Evolutionary conservation across 2,329 filamentous ascomycete species (phyloP).

Genomic region (Phaeoacremonium minimum): DNA sequence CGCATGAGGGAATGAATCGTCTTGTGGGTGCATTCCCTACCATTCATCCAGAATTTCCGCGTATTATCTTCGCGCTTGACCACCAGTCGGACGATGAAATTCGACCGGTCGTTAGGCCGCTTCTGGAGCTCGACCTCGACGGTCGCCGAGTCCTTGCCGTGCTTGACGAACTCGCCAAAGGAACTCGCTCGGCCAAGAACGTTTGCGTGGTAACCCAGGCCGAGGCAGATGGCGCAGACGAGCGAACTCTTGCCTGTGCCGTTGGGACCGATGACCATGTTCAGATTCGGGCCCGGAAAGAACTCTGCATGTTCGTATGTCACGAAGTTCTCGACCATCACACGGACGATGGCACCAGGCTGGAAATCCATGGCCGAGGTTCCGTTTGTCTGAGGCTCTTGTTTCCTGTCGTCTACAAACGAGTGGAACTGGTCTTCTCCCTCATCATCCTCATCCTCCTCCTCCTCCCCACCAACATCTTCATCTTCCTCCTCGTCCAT

Average conservation of each 20-base stretch:
- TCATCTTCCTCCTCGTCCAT: constrained; percentile 13
- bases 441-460: constrained; percentile 7
- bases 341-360: constrained; percentile 83
- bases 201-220: constrained; percentile 77
- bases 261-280: constrained; percentile 99
- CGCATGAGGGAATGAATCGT: constrained; percentile 63
- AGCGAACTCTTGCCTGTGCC: constrained; percentile 97
- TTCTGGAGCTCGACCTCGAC: constrained; percentile 90
- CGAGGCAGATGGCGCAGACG: constrained; percentile 93
- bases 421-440: constrained; percentile 14
- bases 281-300: constrained; percentile 83
- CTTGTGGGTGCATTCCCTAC: constrained; percentile 56
- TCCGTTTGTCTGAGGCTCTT: constrained; percentile 7
- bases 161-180: constrained; percentile 87
- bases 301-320: constrained; percentile 94
- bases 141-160: constrained; percentile 69
- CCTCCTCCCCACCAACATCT: constrained; percentile 7
- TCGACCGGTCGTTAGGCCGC: constrained; percentile 51
- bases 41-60: constrained; percentile 74
- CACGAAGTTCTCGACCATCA: constrained; percentile 84
- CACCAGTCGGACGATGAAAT: constrained; percentile 69
- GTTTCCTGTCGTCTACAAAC: constrained; percentile 5
- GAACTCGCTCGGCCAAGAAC: constrained; percentile 83
- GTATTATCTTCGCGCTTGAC: constrained; percentile 83
- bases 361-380: constrained; percentile 38